Evolutionary conservation across 495 filamentous ascomycete genomes (phyloP).

Genomic region (Achaetomiella virescens): DNA sequence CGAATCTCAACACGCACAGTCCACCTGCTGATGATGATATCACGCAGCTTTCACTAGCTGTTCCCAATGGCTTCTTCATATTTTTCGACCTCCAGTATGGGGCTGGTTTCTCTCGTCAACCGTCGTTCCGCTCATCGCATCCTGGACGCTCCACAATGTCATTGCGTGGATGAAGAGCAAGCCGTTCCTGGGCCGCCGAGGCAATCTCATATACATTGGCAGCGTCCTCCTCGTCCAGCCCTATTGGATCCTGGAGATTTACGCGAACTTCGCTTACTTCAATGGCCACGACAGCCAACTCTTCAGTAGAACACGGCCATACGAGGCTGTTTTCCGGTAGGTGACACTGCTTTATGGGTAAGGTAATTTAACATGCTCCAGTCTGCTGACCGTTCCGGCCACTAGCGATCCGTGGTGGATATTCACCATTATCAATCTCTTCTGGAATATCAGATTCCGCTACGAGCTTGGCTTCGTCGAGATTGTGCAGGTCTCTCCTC

Average conservation of each 20-base stretch:
- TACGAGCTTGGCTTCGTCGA: conserved; percentile 5
- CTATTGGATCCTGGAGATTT: conserved; percentile 2
- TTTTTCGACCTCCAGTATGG: neutral
- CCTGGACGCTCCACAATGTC: conserved; percentile 5
- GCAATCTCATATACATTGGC: conserved; percentile 5
- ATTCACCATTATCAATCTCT: conserved; percentile 3
- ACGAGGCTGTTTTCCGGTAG: conserved; percentile 2
- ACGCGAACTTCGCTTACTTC: conserved; percentile 3
- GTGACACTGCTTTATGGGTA: neutral
- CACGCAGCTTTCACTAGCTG: neutral
- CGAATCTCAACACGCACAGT: neutral
- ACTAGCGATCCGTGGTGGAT: conserved; percentile 2
- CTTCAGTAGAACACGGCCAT: neutral
- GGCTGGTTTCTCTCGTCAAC: conserved; percentile 2
- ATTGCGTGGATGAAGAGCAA: conserved; percentile 7
- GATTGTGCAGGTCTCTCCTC: neutral
- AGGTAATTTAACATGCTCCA: neutral
- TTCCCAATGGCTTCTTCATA: conserved; percentile 5
- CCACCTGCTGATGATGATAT: neutral
- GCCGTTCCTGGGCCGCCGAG: neutral
- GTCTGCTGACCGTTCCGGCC: neutral
- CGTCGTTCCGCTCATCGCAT: conserved; percentile 3
- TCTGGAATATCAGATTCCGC: conserved; percentile 4
- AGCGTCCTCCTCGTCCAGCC: neutral
- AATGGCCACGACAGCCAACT: neutral